phyloP scores from a whole-genome alignment of 2,329 filamentous ascomycete genomes.

The Scortechinia acanthostroma region DNA sequence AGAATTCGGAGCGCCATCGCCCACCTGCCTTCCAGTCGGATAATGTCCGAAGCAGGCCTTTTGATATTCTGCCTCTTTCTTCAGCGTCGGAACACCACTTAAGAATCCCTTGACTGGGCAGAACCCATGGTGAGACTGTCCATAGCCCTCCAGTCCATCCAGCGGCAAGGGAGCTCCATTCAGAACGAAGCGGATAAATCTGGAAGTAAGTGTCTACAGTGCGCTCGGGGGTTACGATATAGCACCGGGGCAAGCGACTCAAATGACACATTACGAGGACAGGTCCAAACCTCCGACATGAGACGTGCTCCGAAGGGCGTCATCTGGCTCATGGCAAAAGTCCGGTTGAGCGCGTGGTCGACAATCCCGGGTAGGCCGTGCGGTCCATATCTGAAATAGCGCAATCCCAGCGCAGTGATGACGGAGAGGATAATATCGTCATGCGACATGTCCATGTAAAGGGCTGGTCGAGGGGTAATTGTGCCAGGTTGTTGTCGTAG shows the following conservation, averaged over 20 bases:
- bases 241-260: slow-evolving; percentile 25
- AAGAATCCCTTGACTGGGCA: slow-evolving; percentile 31
- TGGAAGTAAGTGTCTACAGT: slow-evolving; percentile 30
- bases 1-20: no score
- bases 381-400: slow-evolving; percentile 41
- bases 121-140: slow-evolving; percentile 29
- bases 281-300: slow-evolving; percentile 46
- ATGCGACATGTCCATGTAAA: slow-evolving; percentile 45
- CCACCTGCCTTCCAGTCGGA: slow-evolving; percentile 7
- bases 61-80: slow-evolving; percentile 31
- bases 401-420: slow-evolving; percentile 40
- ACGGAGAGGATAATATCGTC: slow-evolving; percentile 41
- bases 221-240: slow-evolving; percentile 32
- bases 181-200: slow-evolving; percentile 38
- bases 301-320: slow-evolving; percentile 46
- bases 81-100: slow-evolving; percentile 25
- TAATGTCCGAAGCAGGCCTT: slow-evolving; percentile 39
- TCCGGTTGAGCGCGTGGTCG: slow-evolving; percentile 29
- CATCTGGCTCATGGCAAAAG: slow-evolving; percentile 38
- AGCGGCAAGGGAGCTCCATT: slow-evolving; percentile 39
- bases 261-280: slow-evolving; percentile 25
- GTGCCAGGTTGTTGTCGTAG: slow-evolving; percentile 29
- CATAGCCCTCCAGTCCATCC: slow-evolving; percentile 33
- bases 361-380: slow-evolving; percentile 12
- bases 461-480: slow-evolving; percentile 36